Evolutionary conservation across 2,329 filamentous ascomycete genomes (phyloP), one percentile per base, ranked within the genome.

Genomic region (Neofusicoccum parvum): DNA sequence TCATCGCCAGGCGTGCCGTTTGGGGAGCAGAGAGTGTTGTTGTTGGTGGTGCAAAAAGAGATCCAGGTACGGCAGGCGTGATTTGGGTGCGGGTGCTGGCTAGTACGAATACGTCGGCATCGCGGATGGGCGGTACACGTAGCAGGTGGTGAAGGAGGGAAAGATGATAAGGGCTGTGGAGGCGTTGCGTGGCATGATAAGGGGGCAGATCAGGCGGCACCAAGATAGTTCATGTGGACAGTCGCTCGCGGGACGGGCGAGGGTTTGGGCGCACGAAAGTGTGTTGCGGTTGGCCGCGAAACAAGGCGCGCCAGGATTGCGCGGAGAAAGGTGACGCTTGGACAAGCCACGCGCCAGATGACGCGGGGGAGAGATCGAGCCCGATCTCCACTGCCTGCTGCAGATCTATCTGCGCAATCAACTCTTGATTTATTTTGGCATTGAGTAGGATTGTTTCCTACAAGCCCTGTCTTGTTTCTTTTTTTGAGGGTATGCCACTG

Each of bases 271-370:
- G n/a, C n/a, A 36, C 20, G 36, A n/a, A 46, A 51, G 49, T 51
- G 49, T 7, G 41, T 59, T 36, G 41, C 10, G 41, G 53, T 20
- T 56, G 20, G 54, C 20, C 17, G 53, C 23, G 27, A 46, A 60
- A 48, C 27, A 48, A 60, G 43, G 56, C 56, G 54, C 23, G 37
- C 53, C 20, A 14, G 10, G 12, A 9, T 23, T 17, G 54, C 37
- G 54, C 41, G 48, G 48, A 51, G 50, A 37, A 53, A 37, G 50
- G 41, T 60, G 39, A 60, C 56, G 41, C 56, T 37, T 48, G 32
- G 43, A 23, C 56, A 48, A 60, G 56, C 56, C 56, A 60, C 56
- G 32, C 43, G 43, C 56, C 43, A 48, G 5, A 48, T 48, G 27
- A 60, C 43, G 56, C 56, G 27, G 41, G 54, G 54, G 54, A 17